Evolutionary conservation across 345 rosid species (phyloP), one percentile per base, ranked within the genome.

Genomic region (Gossypium longicalyx): DNA sequence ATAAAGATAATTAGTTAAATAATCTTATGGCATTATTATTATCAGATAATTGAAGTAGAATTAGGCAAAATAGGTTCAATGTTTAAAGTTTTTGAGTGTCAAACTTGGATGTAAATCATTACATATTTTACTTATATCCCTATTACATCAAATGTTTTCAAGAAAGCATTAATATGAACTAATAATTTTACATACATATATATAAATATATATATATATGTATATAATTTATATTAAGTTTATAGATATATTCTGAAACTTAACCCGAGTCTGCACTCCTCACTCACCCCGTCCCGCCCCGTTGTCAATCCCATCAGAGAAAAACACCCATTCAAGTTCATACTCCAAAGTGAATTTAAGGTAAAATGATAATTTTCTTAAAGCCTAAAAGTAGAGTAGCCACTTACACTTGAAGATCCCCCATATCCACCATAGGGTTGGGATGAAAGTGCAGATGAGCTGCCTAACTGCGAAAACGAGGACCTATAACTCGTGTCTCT

Each of bases 331-430:
- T 4, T 10, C 29, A 23, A 58, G 25, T 12, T 58, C 38, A 58
- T 58, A 63, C 27, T 12, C 15, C 51, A 45, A 65, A 54, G 53
- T 15, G 12, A 27, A 58, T 10, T 25, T 23, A 58, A 11, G 63
- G 11, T 16, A 52, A 58, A 58, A 23, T 2, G 17, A 58, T 58
- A 58, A 7, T 65, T 22, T 5, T 16, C 60, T 84, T 80, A 84
- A 69, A 84, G 81, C 77, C 87, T 73, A 61, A 81, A 81, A 76
- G 79, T 74, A 76, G 71, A 72, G 66, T 84, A 84, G 78, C 83
- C 80, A 45, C 87, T 81, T 44, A 70, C 53, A 77, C 77, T 75
- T 45, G 54, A 67, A 27, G 83, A 77, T 41, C 59, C 72, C 11
- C 85, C 83, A 22, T 84, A 84, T 12, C 82, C 84, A 13, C 79